These are phyloP conservation scores for Ampelocalamus luodianensis DNA, from an alignment of 176 grass and related monocot species.

Conservation along the genomic window DNA sequence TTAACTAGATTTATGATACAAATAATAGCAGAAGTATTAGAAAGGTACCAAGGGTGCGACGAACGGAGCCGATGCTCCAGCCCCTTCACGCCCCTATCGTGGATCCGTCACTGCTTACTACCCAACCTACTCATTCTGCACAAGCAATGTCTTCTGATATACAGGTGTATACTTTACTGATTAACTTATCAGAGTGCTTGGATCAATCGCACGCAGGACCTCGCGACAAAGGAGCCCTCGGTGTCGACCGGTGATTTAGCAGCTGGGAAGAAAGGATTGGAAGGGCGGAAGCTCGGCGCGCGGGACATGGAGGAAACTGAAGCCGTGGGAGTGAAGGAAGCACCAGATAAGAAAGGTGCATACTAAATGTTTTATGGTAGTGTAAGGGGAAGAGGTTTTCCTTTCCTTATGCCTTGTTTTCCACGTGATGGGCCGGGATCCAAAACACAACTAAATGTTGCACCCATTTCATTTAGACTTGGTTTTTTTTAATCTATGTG, in stretches of 20 bases:
- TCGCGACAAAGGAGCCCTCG: neutral
- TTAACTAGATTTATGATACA: too few species aligned
- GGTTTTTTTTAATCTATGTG: too few species aligned
- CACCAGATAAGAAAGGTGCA: neutral
- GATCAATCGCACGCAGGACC: neutral
- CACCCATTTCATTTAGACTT: too few species aligned
- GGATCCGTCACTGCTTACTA: neutral
- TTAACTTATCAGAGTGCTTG: neutral
- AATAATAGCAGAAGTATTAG: too few species aligned
- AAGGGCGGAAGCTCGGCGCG: conserved; percentile 36
- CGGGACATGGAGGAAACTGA: neutral
- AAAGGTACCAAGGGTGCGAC: too few species aligned
- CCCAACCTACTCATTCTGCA: neutral
- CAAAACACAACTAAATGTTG: too few species aligned
- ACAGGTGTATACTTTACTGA: neutral
- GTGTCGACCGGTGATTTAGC: neutral
- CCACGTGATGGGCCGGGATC: too few species aligned
- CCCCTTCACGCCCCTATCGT: too few species aligned
- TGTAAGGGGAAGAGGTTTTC: too few species aligned
- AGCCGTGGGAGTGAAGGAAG: neutral
- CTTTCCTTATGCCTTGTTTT: too few species aligned
- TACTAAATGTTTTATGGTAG: neutral
- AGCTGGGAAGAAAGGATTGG: neutral
- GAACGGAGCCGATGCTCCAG: too few species aligned
- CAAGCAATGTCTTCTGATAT: neutral